Evolutionary conservation across 139 green algal genomes (phyloP), one percentile per base, ranked within the genome.

Genomic region (Pseudopediastrum boryanum): DNA sequence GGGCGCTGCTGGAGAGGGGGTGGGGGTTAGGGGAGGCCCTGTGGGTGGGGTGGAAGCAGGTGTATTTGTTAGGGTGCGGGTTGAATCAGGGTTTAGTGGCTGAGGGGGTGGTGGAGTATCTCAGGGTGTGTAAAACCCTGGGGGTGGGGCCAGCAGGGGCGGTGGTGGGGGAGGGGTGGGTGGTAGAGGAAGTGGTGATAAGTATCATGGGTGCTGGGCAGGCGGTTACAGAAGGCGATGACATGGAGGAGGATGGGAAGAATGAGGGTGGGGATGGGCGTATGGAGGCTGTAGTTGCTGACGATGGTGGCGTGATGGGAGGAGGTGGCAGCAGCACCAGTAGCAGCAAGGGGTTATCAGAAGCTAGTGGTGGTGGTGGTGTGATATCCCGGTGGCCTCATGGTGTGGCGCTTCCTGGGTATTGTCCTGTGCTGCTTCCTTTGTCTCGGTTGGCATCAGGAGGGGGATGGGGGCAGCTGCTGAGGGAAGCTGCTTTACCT

Each of bases 1-100:
- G 41, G 0, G 83, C 84, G 33, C 83, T 98, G 65, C 67, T 91
- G 21, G 29, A 80, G 63, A 71, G 90, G 7, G 94, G 94, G 19
- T 89, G 81, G 81, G 27, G 36, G 0, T 46, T 89, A 39, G 23
- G 2, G 36, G 13, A 23, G 9, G 90, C 89, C 5, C 68, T 95
- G 72, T 33, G 31, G 1, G 58, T 51, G 5, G 84, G 80, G 0
- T 97, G 90, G 88, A 10, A 65, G 35, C 83, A 87, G 35, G 81
- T 70, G 16, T 90, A 90, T 46, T 19, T 89, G 23, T 43, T 70
- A 0, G 74, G 67, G 1, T 81, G 44, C 66, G 74, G 62, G 19
- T 62, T 36, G 3, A 81, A 62, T 6, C 29, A 33, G 7, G 61
- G 5, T 9, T 33, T 80, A 31, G 44, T 41, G 1, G 62, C 44